phyloP scores from a whole-genome alignment of 2,329 filamentous ascomycete genomes.

The Penicillium sp. region DNA sequence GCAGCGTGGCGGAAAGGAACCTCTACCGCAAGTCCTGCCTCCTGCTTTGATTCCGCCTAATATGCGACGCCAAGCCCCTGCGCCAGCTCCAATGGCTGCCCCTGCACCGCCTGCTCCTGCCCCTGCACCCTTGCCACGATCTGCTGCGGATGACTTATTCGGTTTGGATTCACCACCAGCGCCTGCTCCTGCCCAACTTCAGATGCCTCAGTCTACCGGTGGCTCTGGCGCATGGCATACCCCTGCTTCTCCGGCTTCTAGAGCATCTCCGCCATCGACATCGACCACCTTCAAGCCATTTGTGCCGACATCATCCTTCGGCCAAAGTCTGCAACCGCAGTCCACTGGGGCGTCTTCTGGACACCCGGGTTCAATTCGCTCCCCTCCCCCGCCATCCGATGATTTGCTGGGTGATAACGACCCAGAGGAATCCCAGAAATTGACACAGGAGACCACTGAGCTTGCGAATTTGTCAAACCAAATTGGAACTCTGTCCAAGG shows the following conservation, averaged over 20 bases:
- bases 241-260: constrained; percentile 50
- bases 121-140: constrained; percentile 58
- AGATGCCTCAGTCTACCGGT: constrained; percentile 69
- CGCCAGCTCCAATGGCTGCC: constrained; percentile 44
- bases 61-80: constrained; percentile 62
- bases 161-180: constrained; percentile 70
- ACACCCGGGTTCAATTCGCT: constrained; percentile 31
- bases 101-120: constrained; percentile 40
- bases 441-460: constrained; percentile 87
- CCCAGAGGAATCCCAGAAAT: constrained; percentile 80
- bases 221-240: constrained; percentile 65
- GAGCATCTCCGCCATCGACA: constrained; percentile 37
- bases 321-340: constrained; percentile 75
- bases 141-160: constrained; percentile 90
- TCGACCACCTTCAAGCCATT: constrained; percentile 79
- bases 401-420: constrained; percentile 91
- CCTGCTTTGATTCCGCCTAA: constrained; percentile 81
- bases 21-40: constrained; percentile 75
- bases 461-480: constrained; percentile 96
- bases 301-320: constrained; percentile 87
- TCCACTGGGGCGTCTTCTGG: constrained; percentile 64
- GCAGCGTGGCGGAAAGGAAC: constrained; percentile 72
- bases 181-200: constrained; percentile 56
- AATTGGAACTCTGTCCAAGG: constrained; percentile 83
- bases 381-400: constrained; percentile 62